Evolutionary conservation across 2,329 filamentous ascomycete species (phyloP).

Genomic region (Penicillium expansum): DNA sequence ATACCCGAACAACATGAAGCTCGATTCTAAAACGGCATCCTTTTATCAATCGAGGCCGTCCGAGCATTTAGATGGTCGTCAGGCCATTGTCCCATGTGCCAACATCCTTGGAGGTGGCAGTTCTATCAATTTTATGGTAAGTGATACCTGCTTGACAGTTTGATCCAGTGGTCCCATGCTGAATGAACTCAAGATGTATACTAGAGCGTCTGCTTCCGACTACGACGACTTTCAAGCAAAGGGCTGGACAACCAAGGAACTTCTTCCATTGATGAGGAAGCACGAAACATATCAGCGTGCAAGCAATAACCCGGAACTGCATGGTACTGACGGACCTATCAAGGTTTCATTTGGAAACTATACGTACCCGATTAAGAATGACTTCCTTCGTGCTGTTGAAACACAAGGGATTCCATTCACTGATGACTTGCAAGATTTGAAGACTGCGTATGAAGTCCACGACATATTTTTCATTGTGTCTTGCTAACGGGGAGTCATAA

Average conservation of each 20-base stretch:
- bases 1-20: conserved; percentile 75
- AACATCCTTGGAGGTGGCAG: conserved; percentile 70
- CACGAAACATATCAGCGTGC: conserved; percentile 73
- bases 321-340: conserved; percentile 77
- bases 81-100: conserved; percentile 71
- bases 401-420: conserved; percentile 72
- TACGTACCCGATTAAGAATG: conserved; percentile 77
- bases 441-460: conserved; percentile 33
- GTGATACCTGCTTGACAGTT: not conserved
- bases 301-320: conserved; percentile 60
- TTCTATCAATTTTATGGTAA: conserved; percentile 74
- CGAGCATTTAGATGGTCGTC: conserved; percentile 67
- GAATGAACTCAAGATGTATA: conserved; percentile 60
- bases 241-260: conserved; percentile 74
- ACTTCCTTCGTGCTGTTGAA: conserved; percentile 71
- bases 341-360: conserved; percentile 80
- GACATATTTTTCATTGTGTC: not conserved
- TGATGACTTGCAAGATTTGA: conserved; percentile 72
- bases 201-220: conserved; percentile 67
- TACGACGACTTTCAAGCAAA: conserved; percentile 78
- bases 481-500: not conserved
- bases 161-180: not conserved
- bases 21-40: conserved; percentile 76
- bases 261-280: conserved; percentile 75
- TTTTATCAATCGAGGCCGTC: conserved; percentile 78